Evolutionary conservation across 139 green algal genomes (phyloP).

Genomic region (Astrephomene gubernaculifera): DNA sequence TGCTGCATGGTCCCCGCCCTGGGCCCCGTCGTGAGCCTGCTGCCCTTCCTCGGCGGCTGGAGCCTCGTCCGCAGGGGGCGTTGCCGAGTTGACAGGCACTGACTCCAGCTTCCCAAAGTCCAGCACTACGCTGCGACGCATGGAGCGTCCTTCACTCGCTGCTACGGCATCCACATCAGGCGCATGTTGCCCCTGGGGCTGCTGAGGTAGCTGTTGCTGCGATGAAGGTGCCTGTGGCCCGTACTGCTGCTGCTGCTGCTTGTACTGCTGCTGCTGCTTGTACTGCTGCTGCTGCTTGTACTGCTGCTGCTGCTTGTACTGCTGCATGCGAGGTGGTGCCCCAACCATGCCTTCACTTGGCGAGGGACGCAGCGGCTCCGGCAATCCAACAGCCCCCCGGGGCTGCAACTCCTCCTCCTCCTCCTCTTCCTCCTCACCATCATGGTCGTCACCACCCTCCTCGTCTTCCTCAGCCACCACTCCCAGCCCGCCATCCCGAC

Average conservation of each 20-base stretch:
- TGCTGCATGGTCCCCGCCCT: neutral
- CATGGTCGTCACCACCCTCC: neutral
- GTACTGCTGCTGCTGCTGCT: neutral
- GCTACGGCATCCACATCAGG: too few relatives aligned
- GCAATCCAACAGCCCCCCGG: neutral
- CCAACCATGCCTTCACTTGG: too few relatives aligned
- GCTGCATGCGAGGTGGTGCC: too few relatives aligned
- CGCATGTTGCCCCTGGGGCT: too few relatives aligned
- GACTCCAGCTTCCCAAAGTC: neutral
- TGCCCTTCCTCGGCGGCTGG: too few relatives aligned
- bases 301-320: neutral
- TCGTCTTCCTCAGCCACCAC: neutral
- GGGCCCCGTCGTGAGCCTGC: neutral
- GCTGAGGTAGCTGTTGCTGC: too few relatives aligned
- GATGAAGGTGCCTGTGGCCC: too few relatives aligned
- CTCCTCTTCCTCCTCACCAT: neutral
- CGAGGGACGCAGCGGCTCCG: too few relatives aligned
- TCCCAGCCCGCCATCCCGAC: too few relatives aligned
- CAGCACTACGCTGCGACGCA: neutral
- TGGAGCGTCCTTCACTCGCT: too few relatives aligned
- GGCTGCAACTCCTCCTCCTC: neutral
- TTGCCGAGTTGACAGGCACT: too few relatives aligned
- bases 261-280: neutral
- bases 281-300: neutral
- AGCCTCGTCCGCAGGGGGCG: too few relatives aligned